Conservation (phyloP, 352 stramenopile genomes). For the Globisporangium nagaii region DNA sequence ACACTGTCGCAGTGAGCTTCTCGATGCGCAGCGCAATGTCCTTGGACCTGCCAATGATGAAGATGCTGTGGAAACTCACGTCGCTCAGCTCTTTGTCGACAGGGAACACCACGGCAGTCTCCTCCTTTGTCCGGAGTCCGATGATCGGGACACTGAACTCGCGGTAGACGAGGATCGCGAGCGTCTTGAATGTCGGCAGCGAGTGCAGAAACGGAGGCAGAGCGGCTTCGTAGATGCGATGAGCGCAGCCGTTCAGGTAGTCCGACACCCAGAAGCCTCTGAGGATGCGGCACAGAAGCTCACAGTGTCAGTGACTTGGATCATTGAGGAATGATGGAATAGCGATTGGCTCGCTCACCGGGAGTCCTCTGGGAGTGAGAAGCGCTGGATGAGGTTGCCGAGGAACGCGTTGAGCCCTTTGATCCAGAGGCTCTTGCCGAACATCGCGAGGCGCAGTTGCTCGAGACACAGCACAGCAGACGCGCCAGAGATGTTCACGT, state of each 20-base stretch:
- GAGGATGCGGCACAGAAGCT: background rate
- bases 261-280: slow-evolving; percentile 60
- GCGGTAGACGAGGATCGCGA: slow-evolving; percentile 59
- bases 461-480: slow-evolving; percentile 73
- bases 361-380: slow-evolving; percentile 28
- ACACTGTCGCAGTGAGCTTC: slow-evolving; percentile 36
- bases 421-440: slow-evolving; percentile 73
- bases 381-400: slow-evolving; percentile 67
- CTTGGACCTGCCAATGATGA: slow-evolving; percentile 46
- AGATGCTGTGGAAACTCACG: slow-evolving; percentile 50
- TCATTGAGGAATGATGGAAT: no score
- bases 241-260: slow-evolving; percentile 47
- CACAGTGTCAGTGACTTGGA: background rate
- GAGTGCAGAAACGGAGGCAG: slow-evolving; percentile 46
- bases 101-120: slow-evolving; percentile 41
- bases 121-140: slow-evolving; percentile 47
- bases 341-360: slow-evolving; percentile 3
- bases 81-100: slow-evolving; percentile 40
- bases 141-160: slow-evolving; percentile 58
- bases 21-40: slow-evolving; percentile 54
- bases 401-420: slow-evolving; percentile 68
- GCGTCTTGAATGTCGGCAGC: slow-evolving; percentile 37
- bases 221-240: slow-evolving; percentile 53
- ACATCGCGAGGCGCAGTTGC: slow-evolving; percentile 63
- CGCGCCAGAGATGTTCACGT: slow-evolving; percentile 68